Percentiles rank a stretch among this genome's conserved stretches.
These are phyloP conservation scores for Camelina laxa DNA, from an alignment of 345 rosid genomes.

Conservation along the genomic window DNA sequence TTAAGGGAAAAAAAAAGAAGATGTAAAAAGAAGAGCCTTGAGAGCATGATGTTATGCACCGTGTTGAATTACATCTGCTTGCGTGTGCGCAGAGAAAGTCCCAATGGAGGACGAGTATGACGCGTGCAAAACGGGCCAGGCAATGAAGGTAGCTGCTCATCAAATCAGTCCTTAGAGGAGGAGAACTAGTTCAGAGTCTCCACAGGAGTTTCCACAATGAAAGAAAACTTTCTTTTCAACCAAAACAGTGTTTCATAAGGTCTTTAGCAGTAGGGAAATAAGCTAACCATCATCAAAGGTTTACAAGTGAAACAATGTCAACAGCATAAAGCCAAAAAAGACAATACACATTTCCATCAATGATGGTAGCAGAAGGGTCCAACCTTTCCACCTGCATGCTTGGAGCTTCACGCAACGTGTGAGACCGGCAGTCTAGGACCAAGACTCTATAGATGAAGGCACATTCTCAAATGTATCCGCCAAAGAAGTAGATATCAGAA, in stretches of 20 bases:
- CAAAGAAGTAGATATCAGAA: conserved; percentile 54
- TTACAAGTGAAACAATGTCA: conserved; percentile 12
- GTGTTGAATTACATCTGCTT: too few relatives aligned
- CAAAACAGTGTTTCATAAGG: not conserved
- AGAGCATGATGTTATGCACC: too few relatives aligned
- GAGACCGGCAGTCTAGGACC: conserved; percentile 64
- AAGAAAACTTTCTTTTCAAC: not conserved
- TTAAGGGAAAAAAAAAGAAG: too few relatives aligned
- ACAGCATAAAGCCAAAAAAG: not conserved
- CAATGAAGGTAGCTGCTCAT: too few relatives aligned
- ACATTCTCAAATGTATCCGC: conserved; percentile 58
- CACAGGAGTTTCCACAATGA: not conserved
- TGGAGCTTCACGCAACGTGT: conserved; percentile 58
- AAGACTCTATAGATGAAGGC: conserved; percentile 59
- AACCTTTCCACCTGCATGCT: conserved; percentile 52
- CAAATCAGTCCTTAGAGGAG: too few relatives aligned
- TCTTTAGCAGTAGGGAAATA: not conserved
- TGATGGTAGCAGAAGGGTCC: conserved; percentile 56
- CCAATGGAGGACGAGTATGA: too few relatives aligned
- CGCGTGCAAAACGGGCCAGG: too few relatives aligned
- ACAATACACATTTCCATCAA: conserved; percentile 41
- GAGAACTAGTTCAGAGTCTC: too few relatives aligned
- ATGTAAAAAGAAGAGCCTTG: too few relatives aligned
- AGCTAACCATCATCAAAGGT: not conserved
- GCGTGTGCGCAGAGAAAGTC: too few relatives aligned